A percentile compares a stretch with the other conserved stretches of the same genome.
Evolutionary conservation across 176 grass and related monocot genomes (phyloP).

Genomic region (Canna indica): DNA sequence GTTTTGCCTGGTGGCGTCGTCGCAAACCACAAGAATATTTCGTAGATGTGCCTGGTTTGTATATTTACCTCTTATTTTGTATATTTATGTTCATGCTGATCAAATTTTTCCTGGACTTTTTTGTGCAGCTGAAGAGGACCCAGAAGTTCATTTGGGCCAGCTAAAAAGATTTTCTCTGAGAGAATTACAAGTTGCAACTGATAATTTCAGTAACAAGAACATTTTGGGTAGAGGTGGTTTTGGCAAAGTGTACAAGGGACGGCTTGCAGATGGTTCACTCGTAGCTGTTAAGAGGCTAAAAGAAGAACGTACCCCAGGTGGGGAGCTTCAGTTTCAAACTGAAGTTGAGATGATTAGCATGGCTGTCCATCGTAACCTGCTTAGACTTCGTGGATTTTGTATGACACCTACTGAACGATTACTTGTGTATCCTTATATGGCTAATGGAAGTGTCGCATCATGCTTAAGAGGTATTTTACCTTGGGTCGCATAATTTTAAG

Average conservation of each 20-base stretch:
- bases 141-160: constrained; percentile 12
- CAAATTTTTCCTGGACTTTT: neutral
- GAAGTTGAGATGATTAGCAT: constrained; percentile 8
- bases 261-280: constrained; percentile 7
- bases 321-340: constrained; percentile 8
- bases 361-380: constrained; percentile 4
- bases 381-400: constrained; percentile 11
- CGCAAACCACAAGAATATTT: constrained; percentile 7
- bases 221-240: constrained; percentile 4
- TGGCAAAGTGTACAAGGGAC: constrained; percentile 7
- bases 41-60: constrained; percentile 8
- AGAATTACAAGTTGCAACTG: constrained; percentile 8
- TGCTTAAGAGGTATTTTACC: constrained; percentile 4
- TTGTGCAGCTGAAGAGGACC: constrained; percentile 6
- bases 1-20: constrained; percentile 7
- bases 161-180: constrained; percentile 3
- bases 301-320: constrained; percentile 8
- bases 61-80: neutral
- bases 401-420: constrained; percentile 8
- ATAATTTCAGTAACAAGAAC: constrained; percentile 8
- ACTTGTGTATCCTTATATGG: constrained; percentile 10
- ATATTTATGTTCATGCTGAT: neutral
- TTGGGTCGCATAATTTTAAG: neutral
- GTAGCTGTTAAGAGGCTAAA: constrained; percentile 9
- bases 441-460: constrained; percentile 9